Evolutionary conservation across 257 asterid species (phyloP).

Genomic region (Penstemon eatonii): DNA sequence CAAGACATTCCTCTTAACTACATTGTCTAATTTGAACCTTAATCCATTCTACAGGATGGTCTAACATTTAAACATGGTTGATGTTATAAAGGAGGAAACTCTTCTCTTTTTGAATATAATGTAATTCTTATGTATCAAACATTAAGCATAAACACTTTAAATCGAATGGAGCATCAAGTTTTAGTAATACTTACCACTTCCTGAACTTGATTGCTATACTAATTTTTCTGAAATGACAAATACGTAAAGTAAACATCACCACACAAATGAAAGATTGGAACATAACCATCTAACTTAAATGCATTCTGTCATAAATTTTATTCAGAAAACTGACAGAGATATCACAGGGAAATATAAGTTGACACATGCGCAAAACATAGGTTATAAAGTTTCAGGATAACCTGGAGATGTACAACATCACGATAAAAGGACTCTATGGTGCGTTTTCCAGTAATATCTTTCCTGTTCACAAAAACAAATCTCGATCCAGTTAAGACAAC

Average conservation of each 20-base stretch:
- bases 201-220: constrained; percentile 9
- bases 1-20: not conserved
- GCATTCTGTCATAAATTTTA: not conserved
- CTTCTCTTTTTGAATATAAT: not conserved
- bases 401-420: constrained; percentile 86
- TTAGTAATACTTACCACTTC: not conserved
- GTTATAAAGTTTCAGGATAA: constrained; percentile 33
- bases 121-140: not conserved
- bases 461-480: constrained; percentile 49
- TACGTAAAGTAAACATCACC: not conserved
- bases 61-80: not conserved
- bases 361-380: constrained; percentile 6
- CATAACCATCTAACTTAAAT: constrained; percentile 9
- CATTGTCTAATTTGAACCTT: not conserved
- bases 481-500: constrained; percentile 20
- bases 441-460: constrained; percentile 66
- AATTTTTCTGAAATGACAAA: not conserved
- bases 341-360: constrained; percentile 5
- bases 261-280: constrained; percentile 11
- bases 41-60: not conserved
- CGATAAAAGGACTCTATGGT: constrained; percentile 68
- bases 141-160: not conserved
- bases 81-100: not conserved
- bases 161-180: constrained; percentile 1
- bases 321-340: constrained; percentile 1